phyloP scores from a whole-genome alignment of 225 moss, liverwort and hornwort species.

The Physcomitrellopsis africana region DNA sequence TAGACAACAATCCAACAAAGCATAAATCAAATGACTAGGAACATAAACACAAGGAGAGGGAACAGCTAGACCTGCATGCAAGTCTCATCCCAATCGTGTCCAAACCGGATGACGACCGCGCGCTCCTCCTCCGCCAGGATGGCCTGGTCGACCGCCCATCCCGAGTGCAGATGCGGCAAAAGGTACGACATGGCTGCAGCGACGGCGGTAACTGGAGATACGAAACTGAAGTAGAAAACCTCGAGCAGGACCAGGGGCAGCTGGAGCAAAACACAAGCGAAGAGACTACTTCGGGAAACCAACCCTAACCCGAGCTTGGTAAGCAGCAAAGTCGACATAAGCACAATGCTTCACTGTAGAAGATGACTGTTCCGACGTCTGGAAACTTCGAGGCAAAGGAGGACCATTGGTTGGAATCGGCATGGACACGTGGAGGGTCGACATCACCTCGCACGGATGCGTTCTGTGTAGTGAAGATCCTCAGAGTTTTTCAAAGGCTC shows the following conservation, averaged over 20 bases:
- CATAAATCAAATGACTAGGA: background rate
- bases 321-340: background rate
- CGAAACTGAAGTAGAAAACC: background rate
- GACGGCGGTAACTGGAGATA: background rate
- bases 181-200: conserved; percentile 77
- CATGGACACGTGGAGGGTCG: background rate
- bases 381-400: background rate
- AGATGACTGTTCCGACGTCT: background rate
- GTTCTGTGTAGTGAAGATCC: background rate
- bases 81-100: conserved; percentile 98
- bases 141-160: conserved; percentile 98
- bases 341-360: background rate
- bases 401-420: background rate
- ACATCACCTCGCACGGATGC: background rate
- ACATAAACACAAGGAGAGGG: background rate
- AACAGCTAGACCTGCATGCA: conserved; percentile 73
- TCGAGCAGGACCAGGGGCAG: background rate
- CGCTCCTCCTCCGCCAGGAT: conserved; percentile 98
- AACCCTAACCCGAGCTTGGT: conserved; percentile 26
- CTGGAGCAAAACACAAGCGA: background rate
- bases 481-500: too few relatives aligned
- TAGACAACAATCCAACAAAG: background rate
- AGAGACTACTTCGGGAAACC: background rate
- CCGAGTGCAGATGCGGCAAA: conserved; percentile 95
- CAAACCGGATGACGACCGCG: conserved; percentile 94